These are phyloP conservation scores for Mycena amicta DNA, from an alignment of 768 basidiomycete species.

Conservation along the genomic window DNA sequence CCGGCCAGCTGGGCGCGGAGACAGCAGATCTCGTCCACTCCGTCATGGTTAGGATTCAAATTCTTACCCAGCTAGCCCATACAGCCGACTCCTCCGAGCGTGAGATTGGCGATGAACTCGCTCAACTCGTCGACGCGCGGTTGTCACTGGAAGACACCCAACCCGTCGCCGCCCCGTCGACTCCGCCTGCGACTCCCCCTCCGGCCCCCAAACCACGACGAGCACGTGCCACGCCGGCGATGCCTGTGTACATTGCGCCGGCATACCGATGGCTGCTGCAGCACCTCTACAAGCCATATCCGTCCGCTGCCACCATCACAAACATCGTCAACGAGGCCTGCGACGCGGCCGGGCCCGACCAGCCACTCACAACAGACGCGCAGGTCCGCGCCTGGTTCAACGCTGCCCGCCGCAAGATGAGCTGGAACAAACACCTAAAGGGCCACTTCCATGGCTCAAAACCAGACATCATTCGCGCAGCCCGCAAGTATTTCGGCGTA, in stretches of 20 bases:
- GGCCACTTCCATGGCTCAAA: not conserved
- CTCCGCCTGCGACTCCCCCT: not conserved
- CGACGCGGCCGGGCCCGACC: not conserved
- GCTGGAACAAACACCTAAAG: not conserved
- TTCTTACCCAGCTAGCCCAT: not conserved
- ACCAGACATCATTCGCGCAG: not conserved
- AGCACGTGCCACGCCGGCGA: not conserved
- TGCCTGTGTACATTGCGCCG: not conserved
- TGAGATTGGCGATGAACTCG: not conserved
- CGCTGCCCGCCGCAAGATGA: not conserved
- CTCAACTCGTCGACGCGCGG: not conserved
- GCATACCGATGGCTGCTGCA: not conserved
- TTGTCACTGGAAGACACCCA: too few relatives aligned
- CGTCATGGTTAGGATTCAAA: too few relatives aligned
- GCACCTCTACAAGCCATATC: slow-evolving; percentile 1
- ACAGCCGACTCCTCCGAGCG: not conserved
- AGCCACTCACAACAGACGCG: not conserved
- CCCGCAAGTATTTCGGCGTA: not conserved
- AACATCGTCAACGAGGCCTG: not conserved
- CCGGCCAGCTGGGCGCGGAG: not conserved
- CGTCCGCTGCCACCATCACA: not conserved
- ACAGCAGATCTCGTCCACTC: not conserved
- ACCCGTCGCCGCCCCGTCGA: not conserved
- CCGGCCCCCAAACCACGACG: not conserved
- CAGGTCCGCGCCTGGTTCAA: not conserved